These are phyloP conservation scores for Coemansia sp. DNA, from an alignment of 192 early-diverging fungal genomes.

Conservation along the genomic window DNA sequence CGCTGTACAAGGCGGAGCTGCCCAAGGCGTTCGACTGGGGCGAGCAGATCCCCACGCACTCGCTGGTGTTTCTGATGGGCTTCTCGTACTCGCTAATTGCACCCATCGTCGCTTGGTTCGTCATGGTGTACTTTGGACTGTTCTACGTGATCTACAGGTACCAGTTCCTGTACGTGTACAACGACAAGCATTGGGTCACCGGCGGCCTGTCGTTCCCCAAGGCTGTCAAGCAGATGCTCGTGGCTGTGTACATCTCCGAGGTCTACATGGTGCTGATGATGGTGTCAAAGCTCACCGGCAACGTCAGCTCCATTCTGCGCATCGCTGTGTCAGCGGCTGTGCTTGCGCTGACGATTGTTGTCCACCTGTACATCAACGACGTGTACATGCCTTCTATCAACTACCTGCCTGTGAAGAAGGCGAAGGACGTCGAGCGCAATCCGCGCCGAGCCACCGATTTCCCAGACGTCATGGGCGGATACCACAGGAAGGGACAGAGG, in stretches of 20 bases:
- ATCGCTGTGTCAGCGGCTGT: constrained; percentile 51
- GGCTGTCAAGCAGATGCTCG: constrained; percentile 62
- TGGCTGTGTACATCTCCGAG: constrained; percentile 72
- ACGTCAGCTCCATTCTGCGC: constrained; percentile 47
- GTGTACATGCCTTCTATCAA: constrained; percentile 60
- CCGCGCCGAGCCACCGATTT: constrained; percentile 31
- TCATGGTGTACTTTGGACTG: constrained; percentile 69
- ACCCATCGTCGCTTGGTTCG: constrained; percentile 79
- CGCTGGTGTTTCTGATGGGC: constrained; percentile 70
- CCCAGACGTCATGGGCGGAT: constrained; percentile 23
- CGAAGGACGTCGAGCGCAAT: constrained; percentile 27
- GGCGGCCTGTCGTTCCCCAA: constrained; percentile 67
- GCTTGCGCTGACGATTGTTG: constrained; percentile 53
- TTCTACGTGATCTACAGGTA: constrained; percentile 76
- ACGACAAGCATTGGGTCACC: constrained; percentile 52
- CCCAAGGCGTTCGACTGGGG: constrained; percentile 60
- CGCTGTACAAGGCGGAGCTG: constrained; percentile 57
- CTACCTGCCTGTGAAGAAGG: constrained; percentile 52
- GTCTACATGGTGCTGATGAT: constrained; percentile 73
- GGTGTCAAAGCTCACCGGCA: constrained; percentile 49
- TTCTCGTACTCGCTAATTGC: constrained; percentile 77
- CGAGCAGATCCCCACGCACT: constrained; percentile 65
- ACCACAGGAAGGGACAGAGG: not conserved
- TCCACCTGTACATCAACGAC: constrained; percentile 58
- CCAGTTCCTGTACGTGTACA: constrained; percentile 79